Conservation (phyloP, 2,329 filamentous ascomycete genomes). For the Fusarium mexicanum region DNA sequence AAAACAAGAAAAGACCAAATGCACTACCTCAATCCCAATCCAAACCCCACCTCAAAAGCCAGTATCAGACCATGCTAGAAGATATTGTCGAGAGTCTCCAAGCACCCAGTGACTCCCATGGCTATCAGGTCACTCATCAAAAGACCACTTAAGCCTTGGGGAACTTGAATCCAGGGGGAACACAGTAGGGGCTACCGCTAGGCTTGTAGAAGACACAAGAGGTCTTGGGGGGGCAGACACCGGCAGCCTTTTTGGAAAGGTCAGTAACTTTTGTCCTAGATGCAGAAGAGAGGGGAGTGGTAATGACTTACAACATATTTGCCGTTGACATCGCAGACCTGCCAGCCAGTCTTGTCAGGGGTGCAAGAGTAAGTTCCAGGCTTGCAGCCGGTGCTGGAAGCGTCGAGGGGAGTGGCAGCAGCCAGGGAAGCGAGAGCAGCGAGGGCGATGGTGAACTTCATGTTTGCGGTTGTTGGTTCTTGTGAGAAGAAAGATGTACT, state of each 20-base stretch:
- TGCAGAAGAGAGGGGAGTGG: too few species aligned
- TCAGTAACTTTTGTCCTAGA: neutral
- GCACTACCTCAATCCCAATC: constrained; percentile 6
- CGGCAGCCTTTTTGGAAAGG: constrained; percentile 41
- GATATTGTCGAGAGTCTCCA: neutral
- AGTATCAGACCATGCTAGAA: neutral
- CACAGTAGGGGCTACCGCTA: constrained; percentile 52
- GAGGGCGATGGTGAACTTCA: constrained; percentile 45
- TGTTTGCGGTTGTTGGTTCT: constrained; percentile 31
- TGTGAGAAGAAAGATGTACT: neutral
- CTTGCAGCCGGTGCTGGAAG: constrained; percentile 37
- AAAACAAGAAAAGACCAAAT: constrained; percentile 28
- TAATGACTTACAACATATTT: constrained; percentile 48
- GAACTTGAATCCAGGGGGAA: constrained; percentile 47
- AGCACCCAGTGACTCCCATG: neutral
- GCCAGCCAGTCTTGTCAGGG: constrained; percentile 43
- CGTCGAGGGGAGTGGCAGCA: constrained; percentile 29
- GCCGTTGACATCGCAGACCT: constrained; percentile 45
- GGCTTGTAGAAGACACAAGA: constrained; percentile 49
- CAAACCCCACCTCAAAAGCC: neutral
- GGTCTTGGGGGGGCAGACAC: constrained; percentile 50
- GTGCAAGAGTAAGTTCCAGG: constrained; percentile 51
- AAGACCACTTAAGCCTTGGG: constrained; percentile 29
- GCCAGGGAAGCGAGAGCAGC: constrained; percentile 37
- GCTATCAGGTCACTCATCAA: constrained; percentile 6